Evolutionary conservation across 331 rosid species (phyloP).

Genomic region (Cydonia oblonga): DNA sequence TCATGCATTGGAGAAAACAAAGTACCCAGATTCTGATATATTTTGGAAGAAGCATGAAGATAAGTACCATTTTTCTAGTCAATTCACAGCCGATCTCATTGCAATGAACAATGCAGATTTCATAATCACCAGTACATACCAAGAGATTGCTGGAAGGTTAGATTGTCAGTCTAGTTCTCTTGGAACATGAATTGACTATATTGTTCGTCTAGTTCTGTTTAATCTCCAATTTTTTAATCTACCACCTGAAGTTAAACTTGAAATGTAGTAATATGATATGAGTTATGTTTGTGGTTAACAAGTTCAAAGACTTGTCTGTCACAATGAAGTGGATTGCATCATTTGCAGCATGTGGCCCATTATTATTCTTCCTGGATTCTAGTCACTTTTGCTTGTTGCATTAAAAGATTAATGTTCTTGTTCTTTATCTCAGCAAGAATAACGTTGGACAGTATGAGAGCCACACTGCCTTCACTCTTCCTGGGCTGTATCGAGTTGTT

Average conservation of each 20-base stretch:
- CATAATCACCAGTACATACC: constrained; percentile 39
- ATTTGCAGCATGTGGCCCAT: neutral
- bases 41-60: constrained; percentile 31
- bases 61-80: constrained; percentile 42
- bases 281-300: neutral
- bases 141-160: constrained; percentile 36
- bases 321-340: neutral
- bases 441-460: neutral
- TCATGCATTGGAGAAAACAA: constrained; percentile 40
- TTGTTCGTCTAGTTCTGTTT: neutral
- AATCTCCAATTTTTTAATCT: neutral
- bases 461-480: too few species aligned
- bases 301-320: neutral
- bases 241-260: neutral
- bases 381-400: neutral
- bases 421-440: constrained; percentile 23
- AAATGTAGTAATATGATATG: neutral
- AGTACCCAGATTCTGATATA: constrained; percentile 36
- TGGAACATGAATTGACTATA: neutral
- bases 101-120: constrained; percentile 42
- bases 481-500: too few species aligned
- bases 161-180: neutral
- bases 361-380: neutral
- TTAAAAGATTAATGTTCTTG: neutral
- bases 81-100: constrained; percentile 37